These are phyloP conservation scores for Stemphylium vesicarium DNA, from an alignment of 2,329 filamentous ascomycete genomes.

Conservation along the genomic window DNA sequence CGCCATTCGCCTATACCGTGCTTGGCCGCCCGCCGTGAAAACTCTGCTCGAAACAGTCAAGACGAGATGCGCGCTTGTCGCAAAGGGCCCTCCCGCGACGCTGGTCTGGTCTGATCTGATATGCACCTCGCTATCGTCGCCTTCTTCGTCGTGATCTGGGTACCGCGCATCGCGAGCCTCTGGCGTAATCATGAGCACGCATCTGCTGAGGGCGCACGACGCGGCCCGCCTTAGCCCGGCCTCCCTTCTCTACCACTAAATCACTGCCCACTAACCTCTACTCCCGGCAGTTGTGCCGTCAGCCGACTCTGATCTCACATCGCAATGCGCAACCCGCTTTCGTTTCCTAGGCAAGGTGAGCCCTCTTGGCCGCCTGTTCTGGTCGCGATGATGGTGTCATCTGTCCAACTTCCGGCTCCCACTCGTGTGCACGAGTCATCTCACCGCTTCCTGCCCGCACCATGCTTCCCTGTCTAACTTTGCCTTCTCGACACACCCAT, in stretches of 20 bases:
- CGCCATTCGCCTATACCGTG: conserved; percentile 29
- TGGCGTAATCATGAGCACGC: conserved; percentile 22
- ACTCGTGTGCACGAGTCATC: conserved; percentile 44
- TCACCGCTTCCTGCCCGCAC: conserved; percentile 40
- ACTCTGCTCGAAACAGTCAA: conserved; percentile 34
- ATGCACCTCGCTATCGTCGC: conserved; percentile 1
- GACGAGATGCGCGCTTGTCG: conserved; percentile 18
- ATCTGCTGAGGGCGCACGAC: conserved; percentile 20
- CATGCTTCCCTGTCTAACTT: conserved; percentile 33
- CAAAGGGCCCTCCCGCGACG: conserved; percentile 8
- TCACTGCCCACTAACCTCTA: conserved; percentile 14
- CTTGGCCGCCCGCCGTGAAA: conserved; percentile 24
- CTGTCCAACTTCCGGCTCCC: conserved; percentile 38
- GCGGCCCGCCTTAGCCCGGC: conserved; percentile 3
- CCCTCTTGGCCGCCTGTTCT: conserved; percentile 25
- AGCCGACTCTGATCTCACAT: conserved; percentile 33
- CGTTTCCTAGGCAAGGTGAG: conserved; percentile 25
- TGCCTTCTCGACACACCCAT: conserved; percentile 14
- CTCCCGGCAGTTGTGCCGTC: conserved; percentile 27
- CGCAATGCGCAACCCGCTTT: conserved; percentile 16
- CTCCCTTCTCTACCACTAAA: background rate
- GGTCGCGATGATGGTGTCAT: conserved; percentile 41
- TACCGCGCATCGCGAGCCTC: conserved; percentile 15
- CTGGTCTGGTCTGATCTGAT: background rate
- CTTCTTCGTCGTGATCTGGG: conserved; percentile 8